These are phyloP conservation scores for Cutaneotrichosporon cutaneum DNA, from an alignment of 1,284 basidiomycete species.

Conservation along the genomic window DNA sequence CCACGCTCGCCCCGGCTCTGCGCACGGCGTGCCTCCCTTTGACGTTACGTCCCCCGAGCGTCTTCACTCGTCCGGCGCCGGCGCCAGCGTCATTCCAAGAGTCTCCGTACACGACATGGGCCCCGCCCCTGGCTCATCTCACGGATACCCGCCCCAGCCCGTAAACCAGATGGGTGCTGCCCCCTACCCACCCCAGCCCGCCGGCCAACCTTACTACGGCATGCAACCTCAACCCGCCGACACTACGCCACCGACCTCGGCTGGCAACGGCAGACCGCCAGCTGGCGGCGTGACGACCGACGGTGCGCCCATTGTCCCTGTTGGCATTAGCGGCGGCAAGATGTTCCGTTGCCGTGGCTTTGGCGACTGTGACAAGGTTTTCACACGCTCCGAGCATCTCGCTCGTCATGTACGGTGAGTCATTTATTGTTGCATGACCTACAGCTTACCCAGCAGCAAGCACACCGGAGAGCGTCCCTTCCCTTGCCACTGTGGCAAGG, in stretches of 20 bases:
- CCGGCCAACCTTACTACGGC: constrained; percentile 31
- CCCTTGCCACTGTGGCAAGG: constrained; percentile 89
- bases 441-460: constrained; percentile 62
- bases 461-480: constrained; percentile 96
- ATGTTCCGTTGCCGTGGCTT: constrained; percentile 93
- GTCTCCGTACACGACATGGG: constrained; percentile 30
- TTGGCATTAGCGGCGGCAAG: constrained; percentile 60
- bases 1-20: constrained; percentile 36
- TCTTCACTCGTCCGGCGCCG: constrained; percentile 36
- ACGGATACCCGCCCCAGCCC: constrained; percentile 41
- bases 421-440: background rate
- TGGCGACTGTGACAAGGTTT: constrained; percentile 94
- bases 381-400: constrained; percentile 89
- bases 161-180: constrained; percentile 41
- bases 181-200: constrained; percentile 37
- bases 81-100: constrained; percentile 26
- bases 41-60: constrained; percentile 31
- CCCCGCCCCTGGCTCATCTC: constrained; percentile 38
- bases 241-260: constrained; percentile 34
- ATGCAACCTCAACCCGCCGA: constrained; percentile 30
- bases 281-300: constrained; percentile 37
- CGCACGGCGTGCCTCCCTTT: constrained; percentile 34
- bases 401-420: constrained; percentile 87
- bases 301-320: constrained; percentile 48
- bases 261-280: constrained; percentile 15